A percentile compares a stretch with the other conserved stretches of the same genome.
Conservation (phyloP, 768 basidiomycete genomes). For the Psilocybe cubensis region DNA sequence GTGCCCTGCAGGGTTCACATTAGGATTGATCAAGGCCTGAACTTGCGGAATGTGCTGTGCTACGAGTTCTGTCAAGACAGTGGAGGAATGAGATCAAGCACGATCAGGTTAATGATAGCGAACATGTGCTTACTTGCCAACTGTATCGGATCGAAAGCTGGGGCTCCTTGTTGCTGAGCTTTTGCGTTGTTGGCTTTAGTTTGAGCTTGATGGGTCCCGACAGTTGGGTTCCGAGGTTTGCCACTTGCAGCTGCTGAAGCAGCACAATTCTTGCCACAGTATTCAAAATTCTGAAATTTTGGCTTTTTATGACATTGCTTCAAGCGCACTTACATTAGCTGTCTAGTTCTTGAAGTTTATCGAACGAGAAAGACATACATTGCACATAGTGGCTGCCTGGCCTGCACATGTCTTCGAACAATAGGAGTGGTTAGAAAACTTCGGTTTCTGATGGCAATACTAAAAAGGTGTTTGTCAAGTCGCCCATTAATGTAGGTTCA, state of each 20-base stretch:
- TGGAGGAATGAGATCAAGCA: background rate
- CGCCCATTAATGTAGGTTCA: background rate
- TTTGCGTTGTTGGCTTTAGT: conserved; percentile 16
- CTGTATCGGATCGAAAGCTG: conserved; percentile 40
- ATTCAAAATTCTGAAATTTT: conserved; percentile 61
- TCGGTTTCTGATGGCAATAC: conserved; percentile 57
- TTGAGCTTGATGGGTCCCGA: conserved; percentile 9
- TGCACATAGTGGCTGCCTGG: conserved; percentile 47
- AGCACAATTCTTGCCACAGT: conserved; percentile 69
- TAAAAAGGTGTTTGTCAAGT: conserved; percentile 22
- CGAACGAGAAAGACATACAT: conserved; percentile 32
- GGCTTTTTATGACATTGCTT: conserved; percentile 63
- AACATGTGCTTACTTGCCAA: conserved; percentile 39
- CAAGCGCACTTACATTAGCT: background rate
- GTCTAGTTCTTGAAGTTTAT: background rate
- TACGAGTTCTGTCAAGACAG: conserved; percentile 39
- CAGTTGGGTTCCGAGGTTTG: conserved; percentile 16
- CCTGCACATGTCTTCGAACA: conserved; percentile 60
- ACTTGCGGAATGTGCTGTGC: conserved; percentile 52
- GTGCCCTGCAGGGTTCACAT: conserved; percentile 1
- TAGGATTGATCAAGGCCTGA: conserved; percentile 36
- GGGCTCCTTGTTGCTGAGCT: conserved; percentile 20
- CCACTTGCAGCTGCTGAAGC: conserved; percentile 42
- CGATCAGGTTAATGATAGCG: background rate
- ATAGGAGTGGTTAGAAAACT: conserved; percentile 45